Base-by-base conservation (phyloP, 202 grass and related monocot species). In the Zoysia matrella region DNA sequence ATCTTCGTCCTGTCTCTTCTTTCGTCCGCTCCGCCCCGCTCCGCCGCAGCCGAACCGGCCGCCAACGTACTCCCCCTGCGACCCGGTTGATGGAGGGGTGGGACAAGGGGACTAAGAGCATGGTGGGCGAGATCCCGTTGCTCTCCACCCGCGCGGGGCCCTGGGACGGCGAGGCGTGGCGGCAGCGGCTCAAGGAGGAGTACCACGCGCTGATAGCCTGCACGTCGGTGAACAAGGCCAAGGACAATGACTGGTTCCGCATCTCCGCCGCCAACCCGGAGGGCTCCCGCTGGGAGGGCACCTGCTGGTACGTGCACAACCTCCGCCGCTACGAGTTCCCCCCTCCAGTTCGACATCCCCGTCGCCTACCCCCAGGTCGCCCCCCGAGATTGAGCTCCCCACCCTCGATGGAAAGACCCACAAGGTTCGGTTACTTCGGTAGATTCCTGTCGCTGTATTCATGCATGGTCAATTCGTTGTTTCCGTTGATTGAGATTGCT, bases 241-340 rank as follows among this genome's bases (percentile, higher is more conserved):
- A 88, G 82, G 93, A 99, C 87, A 99, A 99, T 83, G 93, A 99
- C 76, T 99, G 96, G 93, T 99, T 99, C 77, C 89, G 96, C 73
- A 90, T 99, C 85, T 66, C 93, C 60, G 91, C 96, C 11, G 87
- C 91, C 80, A 95, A 95, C 47, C 81, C 96, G 11, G 96, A 99
- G 49, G 96, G 96, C 51, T 91, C 95, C 46, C 92, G 90, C 69
- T 98, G 95, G 95, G 80, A 88, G 63, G 95, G 96, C 1, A 88
- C 89, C 71, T 96, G 96, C 78, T 99, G 96, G 96, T 98, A 98
- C 78, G 87, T 98, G 49, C 92, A 98, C 90, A 98, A 98, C 85
- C 96, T 98, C 71, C 92, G 92, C 77, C 96, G 92, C 82, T 95
- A 99, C 48, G 96, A 99, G 55, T 99, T 98, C 44, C 90, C 85